Percentiles rank a stretch among this genome's conserved stretches.
Conservation (phyloP, 768 basidiomycete genomes). For the Multifurca ochricompacta region DNA sequence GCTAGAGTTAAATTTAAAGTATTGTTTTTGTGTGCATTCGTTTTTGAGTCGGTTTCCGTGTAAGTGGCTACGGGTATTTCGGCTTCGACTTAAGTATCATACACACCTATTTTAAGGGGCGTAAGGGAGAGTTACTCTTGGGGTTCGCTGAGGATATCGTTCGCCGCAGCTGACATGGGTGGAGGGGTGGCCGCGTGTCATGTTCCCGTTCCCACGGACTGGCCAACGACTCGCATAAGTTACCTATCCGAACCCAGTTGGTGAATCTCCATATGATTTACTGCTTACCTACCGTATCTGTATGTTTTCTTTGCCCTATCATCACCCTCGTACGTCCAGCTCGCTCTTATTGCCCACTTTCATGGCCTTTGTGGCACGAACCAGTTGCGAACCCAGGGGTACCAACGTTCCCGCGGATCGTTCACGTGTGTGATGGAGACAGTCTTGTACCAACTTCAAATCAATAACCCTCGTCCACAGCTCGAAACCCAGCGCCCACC, state of each 20-base stretch:
- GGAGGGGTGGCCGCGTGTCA: background rate
- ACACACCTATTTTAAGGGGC: background rate
- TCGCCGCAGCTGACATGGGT: background rate
- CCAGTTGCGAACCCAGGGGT: background rate
- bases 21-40: too few relatives aligned
- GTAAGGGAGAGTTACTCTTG: background rate
- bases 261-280: background rate
- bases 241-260: background rate
- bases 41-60: too few relatives aligned
- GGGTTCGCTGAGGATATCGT: background rate
- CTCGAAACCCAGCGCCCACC: background rate
- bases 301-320: background rate
- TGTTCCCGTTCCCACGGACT: conserved; percentile 1
- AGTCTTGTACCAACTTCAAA: background rate
- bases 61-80: too few relatives aligned
- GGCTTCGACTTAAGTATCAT: too few relatives aligned
- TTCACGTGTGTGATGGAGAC: conserved; percentile 2
- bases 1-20: too few relatives aligned
- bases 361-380: background rate
- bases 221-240: background rate
- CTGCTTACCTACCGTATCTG: background rate
- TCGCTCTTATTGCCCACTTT: background rate
- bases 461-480: background rate
- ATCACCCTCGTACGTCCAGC: background rate
- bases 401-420: background rate